Evolutionary conservation across 1,284 basidiomycete species (phyloP).

Genomic region (Apiotrichum mycotoxinovorans): DNA sequence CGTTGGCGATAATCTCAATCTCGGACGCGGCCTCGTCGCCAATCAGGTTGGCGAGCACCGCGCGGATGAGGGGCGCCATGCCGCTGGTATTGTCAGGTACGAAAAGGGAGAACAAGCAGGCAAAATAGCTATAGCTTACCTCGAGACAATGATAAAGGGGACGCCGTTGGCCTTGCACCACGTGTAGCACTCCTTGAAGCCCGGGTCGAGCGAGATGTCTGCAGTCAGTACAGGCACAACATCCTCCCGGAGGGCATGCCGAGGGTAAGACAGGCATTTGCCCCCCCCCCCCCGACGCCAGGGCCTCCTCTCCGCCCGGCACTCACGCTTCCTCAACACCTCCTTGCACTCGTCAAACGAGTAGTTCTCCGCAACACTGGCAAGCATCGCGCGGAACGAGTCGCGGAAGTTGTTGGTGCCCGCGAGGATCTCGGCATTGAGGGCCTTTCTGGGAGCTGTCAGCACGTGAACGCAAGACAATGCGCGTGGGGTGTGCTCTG

Average conservation of each 20-base stretch:
- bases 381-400: constrained; percentile 72
- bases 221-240: background rate
- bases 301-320: too few relatives aligned
- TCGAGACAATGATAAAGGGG: constrained; percentile 87
- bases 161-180: constrained; percentile 74
- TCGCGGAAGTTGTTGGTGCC: constrained; percentile 71
- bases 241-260: background rate
- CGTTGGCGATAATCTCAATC: constrained; percentile 88
- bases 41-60: constrained; percentile 70
- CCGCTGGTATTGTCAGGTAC: constrained; percentile 56
- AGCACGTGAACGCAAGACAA: background rate
- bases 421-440: constrained; percentile 67
- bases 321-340: constrained; percentile 60
- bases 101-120: background rate
- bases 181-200: constrained; percentile 77
- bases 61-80: constrained; percentile 86
- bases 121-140: constrained; percentile 52
- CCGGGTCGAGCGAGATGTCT: constrained; percentile 81
- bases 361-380: constrained; percentile 58
- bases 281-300: too few relatives aligned
- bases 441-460: constrained; percentile 52
- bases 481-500: too few relatives aligned
- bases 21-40: constrained; percentile 66
- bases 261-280: too few relatives aligned
- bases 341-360: constrained; percentile 77